A percentile compares a stretch with the other conserved stretches of the same genome.
Conservation (phyloP, 805 yeast species). For the Candida silvicultrix region DNA sequence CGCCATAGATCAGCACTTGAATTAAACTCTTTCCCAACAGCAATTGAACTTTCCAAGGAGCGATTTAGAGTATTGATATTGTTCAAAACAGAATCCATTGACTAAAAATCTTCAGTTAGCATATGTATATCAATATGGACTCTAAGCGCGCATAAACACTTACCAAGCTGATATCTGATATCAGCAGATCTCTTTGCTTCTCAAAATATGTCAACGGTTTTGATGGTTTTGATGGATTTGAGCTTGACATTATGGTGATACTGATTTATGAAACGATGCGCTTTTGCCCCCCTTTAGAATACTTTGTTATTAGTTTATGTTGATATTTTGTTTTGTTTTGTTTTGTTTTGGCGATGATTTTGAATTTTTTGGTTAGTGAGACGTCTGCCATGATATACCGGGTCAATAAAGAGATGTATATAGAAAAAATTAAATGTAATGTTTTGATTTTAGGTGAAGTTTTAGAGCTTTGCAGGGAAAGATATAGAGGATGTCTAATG, state of each 20-base stretch:
- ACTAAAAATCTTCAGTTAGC: slow-evolving; percentile 8
- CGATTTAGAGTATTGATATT: slow-evolving; percentile 62
- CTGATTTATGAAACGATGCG: too few relatives aligned
- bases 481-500: not conserved
- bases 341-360: too few relatives aligned
- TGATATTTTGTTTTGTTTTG: not conserved
- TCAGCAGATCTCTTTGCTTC: slow-evolving; percentile 49
- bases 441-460: too few relatives aligned
- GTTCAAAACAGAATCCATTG: slow-evolving; percentile 60
- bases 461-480: too few relatives aligned
- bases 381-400: not conserved
- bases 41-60: slow-evolving; percentile 58
- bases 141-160: too few relatives aligned
- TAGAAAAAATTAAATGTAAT: not conserved
- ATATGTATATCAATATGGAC: too few relatives aligned
- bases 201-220: slow-evolving; percentile 37
- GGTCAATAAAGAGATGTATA: not conserved
- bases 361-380: too few relatives aligned
- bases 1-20: slow-evolving; percentile 67
- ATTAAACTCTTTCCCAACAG: slow-evolving; percentile 73
- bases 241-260: not conserved
- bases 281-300: too few relatives aligned
- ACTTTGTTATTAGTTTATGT: not conserved
- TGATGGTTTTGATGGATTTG: not conserved
- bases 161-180: slow-evolving; percentile 46